A percentile compares a stretch with the other conserved stretches of the same genome.
These are phyloP conservation scores for Asterella californica DNA, from an alignment of 225 moss, liverwort and hornwort species.

Conservation along the genomic window DNA sequence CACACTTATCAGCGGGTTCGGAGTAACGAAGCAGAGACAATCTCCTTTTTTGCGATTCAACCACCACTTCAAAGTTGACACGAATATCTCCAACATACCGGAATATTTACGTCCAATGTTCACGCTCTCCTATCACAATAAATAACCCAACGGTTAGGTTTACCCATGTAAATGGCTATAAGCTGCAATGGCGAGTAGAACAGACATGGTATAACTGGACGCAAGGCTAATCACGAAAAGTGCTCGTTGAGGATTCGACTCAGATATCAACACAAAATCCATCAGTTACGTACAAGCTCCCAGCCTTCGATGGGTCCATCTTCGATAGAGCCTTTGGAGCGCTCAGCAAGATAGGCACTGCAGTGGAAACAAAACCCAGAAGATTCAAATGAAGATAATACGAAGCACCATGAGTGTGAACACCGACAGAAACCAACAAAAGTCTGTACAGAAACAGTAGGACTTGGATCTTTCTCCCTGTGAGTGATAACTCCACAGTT, in stretches of 20 bases:
- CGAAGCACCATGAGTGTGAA: not conserved
- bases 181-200: not conserved
- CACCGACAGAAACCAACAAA: not conserved
- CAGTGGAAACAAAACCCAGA: not conserved
- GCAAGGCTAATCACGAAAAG: not conserved
- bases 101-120: conserved; percentile 48
- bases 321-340: not conserved
- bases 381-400: not conserved
- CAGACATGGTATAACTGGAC: not conserved
- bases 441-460: not conserved
- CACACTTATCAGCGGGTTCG: conserved; percentile 36
- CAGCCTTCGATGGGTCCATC: conserved; percentile 36
- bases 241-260: not conserved
- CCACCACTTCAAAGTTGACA: conserved; percentile 33
- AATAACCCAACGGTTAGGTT: not conserved
- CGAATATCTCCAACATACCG: conserved; percentile 30
- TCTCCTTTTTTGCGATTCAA: conserved; percentile 17
- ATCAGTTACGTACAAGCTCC: conserved; percentile 38
- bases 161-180: not conserved
- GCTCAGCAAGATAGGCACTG: conserved; percentile 26
- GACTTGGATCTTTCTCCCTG: not conserved
- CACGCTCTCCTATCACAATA: conserved; percentile 31
- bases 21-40: conserved; percentile 34
- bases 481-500: not conserved
- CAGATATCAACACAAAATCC: too few relatives aligned